Base-by-base conservation (phyloP, 805 yeast species). In the Monosporozyma solicola region DNA sequence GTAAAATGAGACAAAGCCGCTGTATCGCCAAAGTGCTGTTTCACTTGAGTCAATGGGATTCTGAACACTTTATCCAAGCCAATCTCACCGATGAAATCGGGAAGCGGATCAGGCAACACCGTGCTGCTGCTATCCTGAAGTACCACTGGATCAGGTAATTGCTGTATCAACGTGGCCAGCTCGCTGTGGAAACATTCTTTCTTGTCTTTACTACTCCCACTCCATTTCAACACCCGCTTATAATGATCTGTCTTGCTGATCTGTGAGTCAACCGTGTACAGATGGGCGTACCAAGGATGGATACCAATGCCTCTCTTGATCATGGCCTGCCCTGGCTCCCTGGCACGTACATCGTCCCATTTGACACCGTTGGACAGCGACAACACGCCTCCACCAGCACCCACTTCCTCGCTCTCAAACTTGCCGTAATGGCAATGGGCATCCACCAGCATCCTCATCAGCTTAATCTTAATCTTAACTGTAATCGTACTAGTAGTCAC, bases 231-330 rank as follows among this genome's bases (percentile, higher is more conserved):
- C 0, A 89, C 78, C 0, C 60, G 27, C 1, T 55, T 49, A 61
- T 91, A 91, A 65, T 91, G 97, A 2, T 55, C 62, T 16, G 43
- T 20, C 58, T 83, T 84, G 35, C 61, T 57, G 1, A 53, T 54
- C 2, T 3, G 33, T 16, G 33, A 5, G 27, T 32, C 50, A 8
- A 46, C 32, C 1, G 78, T 70, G 56, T 80, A 84, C 20, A 84
- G 57, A 65, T 91, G 96, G 2, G 82, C 69, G 61, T 80, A 91
- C 98, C 98, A 92, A 0, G 99, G 99, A 67, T 92, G 99, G 1
- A 89, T 72, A 0, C 98, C 96, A 61, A 80, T 13, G 20, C 39
- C 39, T 35, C 16, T 35, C 16, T 35, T 13, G 7, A 35, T 15
- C n/a, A 20, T 20, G 20, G 20, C 20, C 20, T 20, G 20, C 20